These are phyloP conservation scores for Nothophoma quercina DNA, from an alignment of 2,329 filamentous ascomycete species.

Conservation along the genomic window DNA sequence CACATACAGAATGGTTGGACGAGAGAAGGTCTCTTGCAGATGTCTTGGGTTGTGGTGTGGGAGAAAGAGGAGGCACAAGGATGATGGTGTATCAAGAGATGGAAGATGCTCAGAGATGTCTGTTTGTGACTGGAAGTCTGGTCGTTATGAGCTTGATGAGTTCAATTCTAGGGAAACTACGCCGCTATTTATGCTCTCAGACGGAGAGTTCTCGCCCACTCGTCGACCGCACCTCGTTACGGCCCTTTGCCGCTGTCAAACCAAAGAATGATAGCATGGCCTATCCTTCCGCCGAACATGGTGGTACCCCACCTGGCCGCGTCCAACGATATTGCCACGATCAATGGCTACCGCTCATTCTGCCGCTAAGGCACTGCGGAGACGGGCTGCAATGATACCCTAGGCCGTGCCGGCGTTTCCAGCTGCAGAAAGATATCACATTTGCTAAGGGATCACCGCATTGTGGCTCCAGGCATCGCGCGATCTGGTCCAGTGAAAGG, in stretches of 20 bases:
- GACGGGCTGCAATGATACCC: slow-evolving; percentile 55
- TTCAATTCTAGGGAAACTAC: slow-evolving; percentile 29
- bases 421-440: slow-evolving; percentile 55
- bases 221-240: slow-evolving; percentile 36
- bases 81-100: slow-evolving; percentile 40
- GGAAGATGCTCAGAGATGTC: slow-evolving; percentile 32
- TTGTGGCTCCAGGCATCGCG: slow-evolving; percentile 56
- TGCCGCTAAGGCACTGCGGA: slow-evolving; percentile 54
- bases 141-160: slow-evolving; percentile 40
- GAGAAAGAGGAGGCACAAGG: slow-evolving; percentile 34
- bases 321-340: slow-evolving; percentile 57
- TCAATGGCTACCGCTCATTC: slow-evolving; percentile 52
- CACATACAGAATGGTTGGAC: slow-evolving; percentile 47
- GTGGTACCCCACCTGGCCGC: slow-evolving; percentile 50
- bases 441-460: slow-evolving; percentile 49
- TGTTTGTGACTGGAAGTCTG: slow-evolving; percentile 40
- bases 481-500: slow-evolving; percentile 49
- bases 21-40: slow-evolving; percentile 24
- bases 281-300: slow-evolving; percentile 49
- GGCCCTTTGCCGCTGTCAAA: slow-evolving; percentile 42
- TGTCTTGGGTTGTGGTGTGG: slow-evolving; percentile 18
- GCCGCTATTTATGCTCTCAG: slow-evolving; percentile 53
- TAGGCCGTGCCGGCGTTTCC: slow-evolving; percentile 52
- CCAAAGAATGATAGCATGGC: slow-evolving; percentile 47
- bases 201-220: slow-evolving; percentile 32